Base-by-base conservation (phyloP, 1,284 basidiomycete species). In the Trichosporon faecale region DNA sequence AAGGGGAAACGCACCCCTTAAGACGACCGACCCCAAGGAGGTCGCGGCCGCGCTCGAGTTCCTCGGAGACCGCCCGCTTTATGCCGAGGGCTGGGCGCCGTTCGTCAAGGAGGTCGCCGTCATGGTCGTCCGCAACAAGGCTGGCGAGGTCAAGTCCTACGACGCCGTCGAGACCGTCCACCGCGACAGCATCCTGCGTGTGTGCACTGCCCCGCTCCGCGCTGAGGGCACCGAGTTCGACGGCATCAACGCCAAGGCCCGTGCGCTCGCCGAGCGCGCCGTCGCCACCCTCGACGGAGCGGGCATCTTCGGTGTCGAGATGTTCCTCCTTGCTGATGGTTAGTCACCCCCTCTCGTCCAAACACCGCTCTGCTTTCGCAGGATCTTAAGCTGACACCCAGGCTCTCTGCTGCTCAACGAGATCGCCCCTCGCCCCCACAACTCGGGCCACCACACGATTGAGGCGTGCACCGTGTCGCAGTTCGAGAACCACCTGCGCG, bases 401-500 rank as follows among this genome's bases (percentile, higher is more conserved):
- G 94, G 91, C 27, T 84, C 86, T 0, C 87, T 99, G 2, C 89
- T 91, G 70, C 88, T 99, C 75, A 99, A 99, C 84, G 97, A 99
- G 85, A 98, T 99, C 73, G 97, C 97, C 0, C 97, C 97, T n/a
- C 89, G 97, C 25, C 96, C 97, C 0, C 97, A 99, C 84, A 99
- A 99, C 85, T 98, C 95, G 9, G 96, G 96, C 0, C 97, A 99
- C 83, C 98, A 98, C 84, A 98, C 96, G n/a, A 98, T 99, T 79
- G 96, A 98, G 84, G 95, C 96, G 0, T 97, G 94, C 82, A 88
- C 94, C 76, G 93, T 94, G 2, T 98, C 94, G 14, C 97, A 99
- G 85, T 99, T 95, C 85, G 95, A 96, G 82, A 98, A 98, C 79
- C 97, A 99, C 83, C 89, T 99, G 49, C 93, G 95, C 37, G 93